phyloP scores from a whole-genome alignment of 148 eudicot genomes.

The Silene conica region DNA sequence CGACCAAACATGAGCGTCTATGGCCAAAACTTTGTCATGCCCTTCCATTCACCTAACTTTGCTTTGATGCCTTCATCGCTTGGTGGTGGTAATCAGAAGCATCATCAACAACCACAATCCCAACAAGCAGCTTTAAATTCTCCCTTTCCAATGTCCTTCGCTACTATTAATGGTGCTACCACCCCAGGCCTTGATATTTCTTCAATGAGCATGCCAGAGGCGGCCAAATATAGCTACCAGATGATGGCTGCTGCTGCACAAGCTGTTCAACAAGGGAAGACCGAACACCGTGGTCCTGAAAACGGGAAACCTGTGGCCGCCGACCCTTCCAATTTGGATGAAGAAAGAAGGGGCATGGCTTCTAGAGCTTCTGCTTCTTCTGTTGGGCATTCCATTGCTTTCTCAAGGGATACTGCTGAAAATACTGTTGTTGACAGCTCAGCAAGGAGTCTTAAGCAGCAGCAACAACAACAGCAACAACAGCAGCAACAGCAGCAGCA shows the following conservation, averaged over 20 bases:
- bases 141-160: slow-evolving; percentile 81
- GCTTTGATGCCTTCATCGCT: slow-evolving; percentile 52
- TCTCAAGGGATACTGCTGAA: slow-evolving; percentile 63
- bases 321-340: slow-evolving; percentile 54
- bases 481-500: slow-evolving; percentile 18
- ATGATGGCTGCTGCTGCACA: slow-evolving; percentile 59
- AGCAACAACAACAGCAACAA: slow-evolving; percentile 29
- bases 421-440: slow-evolving; percentile 66
- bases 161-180: slow-evolving; percentile 50
- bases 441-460: slow-evolving; percentile 43
- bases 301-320: slow-evolving; percentile 48
- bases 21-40: slow-evolving; percentile 66
- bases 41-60: slow-evolving; percentile 67
- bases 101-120: slow-evolving; percentile 49
- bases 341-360: slow-evolving; percentile 50
- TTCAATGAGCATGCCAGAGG: slow-evolving; percentile 61
- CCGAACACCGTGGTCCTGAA: slow-evolving; percentile 41
- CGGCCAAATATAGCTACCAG: slow-evolving; percentile 50
- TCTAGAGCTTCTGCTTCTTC: slow-evolving; percentile 34
- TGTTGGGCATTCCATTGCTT: slow-evolving; percentile 79
- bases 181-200: slow-evolving; percentile 58
- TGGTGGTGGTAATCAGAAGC: slow-evolving; percentile 44
- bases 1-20: slow-evolving; percentile 60
- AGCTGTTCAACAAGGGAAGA: slow-evolving; percentile 61
- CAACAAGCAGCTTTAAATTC: slow-evolving; percentile 55